phyloP scores from a whole-genome alignment of 2,329 filamentous ascomycete species.

The Helminthosporium solani region DNA sequence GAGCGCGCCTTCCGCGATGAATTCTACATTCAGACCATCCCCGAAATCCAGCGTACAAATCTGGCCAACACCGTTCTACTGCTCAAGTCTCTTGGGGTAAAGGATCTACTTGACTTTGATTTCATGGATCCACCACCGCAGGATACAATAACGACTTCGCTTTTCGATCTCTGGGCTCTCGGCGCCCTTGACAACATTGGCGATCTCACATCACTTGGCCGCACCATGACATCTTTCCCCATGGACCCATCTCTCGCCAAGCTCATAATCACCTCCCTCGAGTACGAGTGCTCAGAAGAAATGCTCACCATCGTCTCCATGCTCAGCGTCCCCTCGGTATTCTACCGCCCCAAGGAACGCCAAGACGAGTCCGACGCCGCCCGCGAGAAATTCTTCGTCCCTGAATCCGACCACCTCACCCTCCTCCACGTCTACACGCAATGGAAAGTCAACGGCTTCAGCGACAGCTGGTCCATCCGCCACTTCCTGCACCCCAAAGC shows the following conservation, averaged over 20 bases:
- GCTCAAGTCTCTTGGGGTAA: conserved; percentile 90
- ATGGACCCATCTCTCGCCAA: conserved; percentile 98
- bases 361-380: conserved; percentile 95
- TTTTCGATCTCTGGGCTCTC: conserved; percentile 96
- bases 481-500: conserved; percentile 97
- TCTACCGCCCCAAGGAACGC: conserved; percentile 94
- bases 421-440: conserved; percentile 94
- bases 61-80: conserved; percentile 92
- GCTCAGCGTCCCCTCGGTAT: conserved; percentile 94
- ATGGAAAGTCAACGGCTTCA: conserved; percentile 88
- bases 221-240: conserved; percentile 94
- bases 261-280: conserved; percentile 84
- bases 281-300: conserved; percentile 92
- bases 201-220: conserved; percentile 81
- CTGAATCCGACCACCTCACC: conserved; percentile 94
- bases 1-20: conserved; percentile 95
- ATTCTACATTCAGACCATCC: conserved; percentile 93
- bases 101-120: conserved; percentile 92
- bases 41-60: conserved; percentile 96
- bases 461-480: conserved; percentile 86
- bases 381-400: conserved; percentile 96
- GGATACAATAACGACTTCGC: conserved; percentile 93
- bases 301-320: conserved; percentile 98
- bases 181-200: conserved; percentile 93
- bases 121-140: conserved; percentile 99